phyloP scores from a whole-genome alignment of 2,329 filamentous ascomycete species.

The Sporothrix schenckii region DNA sequence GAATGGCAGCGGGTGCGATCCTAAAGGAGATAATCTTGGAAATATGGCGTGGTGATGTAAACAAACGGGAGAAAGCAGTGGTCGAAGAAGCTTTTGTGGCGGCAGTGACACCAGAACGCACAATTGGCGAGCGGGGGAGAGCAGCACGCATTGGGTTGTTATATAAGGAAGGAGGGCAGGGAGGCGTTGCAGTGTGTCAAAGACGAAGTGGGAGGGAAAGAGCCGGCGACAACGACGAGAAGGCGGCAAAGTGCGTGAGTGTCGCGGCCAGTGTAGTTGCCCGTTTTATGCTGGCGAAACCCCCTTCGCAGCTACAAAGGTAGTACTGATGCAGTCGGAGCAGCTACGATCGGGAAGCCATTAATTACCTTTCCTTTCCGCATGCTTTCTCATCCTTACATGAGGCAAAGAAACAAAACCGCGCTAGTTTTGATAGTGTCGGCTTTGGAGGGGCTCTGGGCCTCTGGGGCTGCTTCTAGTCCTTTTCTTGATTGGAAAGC shows the following conservation, averaged over 20 bases:
- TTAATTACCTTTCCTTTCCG: not conserved
- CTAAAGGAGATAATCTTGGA: not conserved
- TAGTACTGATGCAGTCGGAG: not conserved
- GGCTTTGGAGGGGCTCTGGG: not conserved
- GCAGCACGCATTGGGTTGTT: conserved; percentile 30
- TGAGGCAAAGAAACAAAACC: conserved; percentile 1
- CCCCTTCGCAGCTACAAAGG: not conserved
- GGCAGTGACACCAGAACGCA: conserved; percentile 24
- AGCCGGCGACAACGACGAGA: not conserved
- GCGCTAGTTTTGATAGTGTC: conserved; percentile 5
- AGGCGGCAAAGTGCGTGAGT: not conserved
- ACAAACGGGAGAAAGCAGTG: not conserved
- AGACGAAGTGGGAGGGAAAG: not conserved
- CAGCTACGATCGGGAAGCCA: not conserved
- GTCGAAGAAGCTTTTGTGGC: not conserved
- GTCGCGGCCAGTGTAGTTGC: conserved; percentile 12
- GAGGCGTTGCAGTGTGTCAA: not conserved
- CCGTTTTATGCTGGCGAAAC: conserved; percentile 14
- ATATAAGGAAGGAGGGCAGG: conserved; percentile 4
- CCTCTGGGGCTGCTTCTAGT: too few species aligned
- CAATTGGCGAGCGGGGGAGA: conserved; percentile 30
- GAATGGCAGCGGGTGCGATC: not conserved
- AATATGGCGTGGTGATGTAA: not conserved
- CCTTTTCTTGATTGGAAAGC: conserved; percentile 4
- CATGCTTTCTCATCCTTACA: conserved; percentile 27